A percentile compares a stretch with the other conserved stretches of the same genome.
Evolutionary conservation across 345 rosid genomes (phyloP).

Genomic region (Salix brachista): DNA sequence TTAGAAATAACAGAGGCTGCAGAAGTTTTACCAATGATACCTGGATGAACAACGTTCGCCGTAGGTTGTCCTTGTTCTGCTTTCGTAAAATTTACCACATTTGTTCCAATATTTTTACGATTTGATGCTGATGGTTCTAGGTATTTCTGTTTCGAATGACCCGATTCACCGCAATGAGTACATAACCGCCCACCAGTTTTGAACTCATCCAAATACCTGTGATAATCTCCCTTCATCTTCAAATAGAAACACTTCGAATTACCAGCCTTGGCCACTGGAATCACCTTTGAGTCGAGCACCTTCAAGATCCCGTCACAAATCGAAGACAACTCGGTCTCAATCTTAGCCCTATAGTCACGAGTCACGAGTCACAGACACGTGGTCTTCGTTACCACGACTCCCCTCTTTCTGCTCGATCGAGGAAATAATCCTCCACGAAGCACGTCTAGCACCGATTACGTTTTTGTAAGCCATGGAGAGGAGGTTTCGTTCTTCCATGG

Average conservation of each 20-base stretch:
- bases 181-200: conserved; percentile 37
- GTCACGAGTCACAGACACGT: conserved; percentile 63
- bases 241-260: conserved; percentile 83
- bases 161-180: too few relatives aligned
- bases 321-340: conserved; percentile 67
- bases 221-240: conserved; percentile 92
- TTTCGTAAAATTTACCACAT: too few relatives aligned
- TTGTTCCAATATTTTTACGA: too few relatives aligned
- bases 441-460: conserved; percentile 92
- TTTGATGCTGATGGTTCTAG: too few relatives aligned
- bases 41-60: too few relatives aligned
- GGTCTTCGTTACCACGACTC: conserved; percentile 87
- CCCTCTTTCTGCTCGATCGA: conserved; percentile 91
- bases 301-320: conserved; percentile 83
- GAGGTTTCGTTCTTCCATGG: conserved; percentile 83
- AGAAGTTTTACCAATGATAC: too few relatives aligned
- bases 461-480: conserved; percentile 95
- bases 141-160: too few relatives aligned
- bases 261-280: conserved; percentile 63
- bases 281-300: conserved; percentile 63
- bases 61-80: too few relatives aligned
- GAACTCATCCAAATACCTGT: conserved; percentile 84
- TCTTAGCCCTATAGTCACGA: conserved; percentile 78
- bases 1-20: too few relatives aligned
- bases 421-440: conserved; percentile 88